Conservation (phyloP, 805 yeast genomes). For the Kodamaea nitidulidarum region DNA sequence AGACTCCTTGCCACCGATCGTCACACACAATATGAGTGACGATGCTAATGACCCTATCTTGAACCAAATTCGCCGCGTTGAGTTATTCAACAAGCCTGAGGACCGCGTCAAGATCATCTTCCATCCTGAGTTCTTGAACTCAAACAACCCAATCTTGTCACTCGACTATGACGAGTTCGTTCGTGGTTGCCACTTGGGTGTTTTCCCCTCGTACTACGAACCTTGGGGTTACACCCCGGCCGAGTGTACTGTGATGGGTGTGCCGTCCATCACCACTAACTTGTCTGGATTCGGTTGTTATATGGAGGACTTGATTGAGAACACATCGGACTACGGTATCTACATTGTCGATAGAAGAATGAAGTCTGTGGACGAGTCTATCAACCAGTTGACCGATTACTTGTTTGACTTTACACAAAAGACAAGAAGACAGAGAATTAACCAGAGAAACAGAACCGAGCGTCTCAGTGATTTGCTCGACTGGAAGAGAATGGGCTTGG, state of each 20-base stretch:
- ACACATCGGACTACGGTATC: conserved; percentile 92
- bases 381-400: conserved; percentile 80
- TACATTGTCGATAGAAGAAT: conserved; percentile 93
- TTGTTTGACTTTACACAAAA: conserved; percentile 87
- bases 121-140: conserved; percentile 95
- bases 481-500: conserved; percentile 98
- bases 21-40: conserved; percentile 94
- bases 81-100: conserved; percentile 80
- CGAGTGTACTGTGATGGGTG: conserved; percentile 99
- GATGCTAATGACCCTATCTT: conserved; percentile 88
- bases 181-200: conserved; percentile 96
- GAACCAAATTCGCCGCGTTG: conserved; percentile 87
- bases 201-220: conserved; percentile 96
- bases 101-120: conserved; percentile 93
- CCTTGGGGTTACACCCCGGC: conserved; percentile 99
- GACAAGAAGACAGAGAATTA: conserved; percentile 94
- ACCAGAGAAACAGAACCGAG: conserved; percentile 96
- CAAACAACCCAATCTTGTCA: conserved; percentile 89
- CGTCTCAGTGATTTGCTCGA: conserved; percentile 87
- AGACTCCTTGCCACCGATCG: conserved; percentile 88
- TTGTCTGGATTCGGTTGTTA: conserved; percentile 96
- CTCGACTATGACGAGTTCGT: conserved; percentile 96
- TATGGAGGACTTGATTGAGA: conserved; percentile 96
- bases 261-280: conserved; percentile 94
- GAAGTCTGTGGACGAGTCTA: conserved; percentile 89